phyloP scores from a whole-genome alignment of 2,329 filamentous ascomycete genomes.

The Sporothrix mexicana region DNA sequence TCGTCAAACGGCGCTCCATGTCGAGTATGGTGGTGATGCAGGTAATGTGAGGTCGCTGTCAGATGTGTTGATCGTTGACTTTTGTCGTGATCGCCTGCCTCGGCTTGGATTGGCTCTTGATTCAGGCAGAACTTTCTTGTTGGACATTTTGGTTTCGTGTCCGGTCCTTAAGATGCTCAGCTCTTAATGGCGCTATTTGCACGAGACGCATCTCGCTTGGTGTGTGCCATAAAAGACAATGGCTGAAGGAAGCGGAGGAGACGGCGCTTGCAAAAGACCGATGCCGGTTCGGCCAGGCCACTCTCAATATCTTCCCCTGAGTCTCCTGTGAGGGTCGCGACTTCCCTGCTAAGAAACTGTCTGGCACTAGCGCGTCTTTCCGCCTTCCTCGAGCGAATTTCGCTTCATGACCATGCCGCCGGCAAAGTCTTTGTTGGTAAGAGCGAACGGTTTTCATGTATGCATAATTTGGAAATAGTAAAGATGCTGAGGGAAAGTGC shows the following conservation, averaged over 20 bases:
- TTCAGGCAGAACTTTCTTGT: neutral
- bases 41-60: neutral
- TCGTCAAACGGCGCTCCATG: constrained; percentile 11
- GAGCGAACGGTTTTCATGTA: neutral
- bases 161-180: neutral
- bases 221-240: neutral
- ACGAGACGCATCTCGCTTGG: neutral
- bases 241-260: neutral
- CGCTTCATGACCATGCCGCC: neutral
- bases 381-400: neutral
- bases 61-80: neutral
- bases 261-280: constrained; percentile 18
- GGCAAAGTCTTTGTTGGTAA: neutral
- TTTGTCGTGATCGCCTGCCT: neutral
- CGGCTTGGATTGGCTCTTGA: neutral
- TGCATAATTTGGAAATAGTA: no score
- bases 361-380: neutral
- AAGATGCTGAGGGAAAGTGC: neutral
- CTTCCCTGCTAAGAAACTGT: neutral
- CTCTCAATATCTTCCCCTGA: constrained; percentile 21
- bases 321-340: neutral
- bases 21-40: neutral
- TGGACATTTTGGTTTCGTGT: neutral
- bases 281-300: constrained; percentile 8
- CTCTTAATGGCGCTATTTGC: neutral